Percentiles rank a stretch among this genome's conserved stretches.
These are phyloP conservation scores for Podospora anserina DNA, from an alignment of 495 filamentous ascomycete species.

Conservation along the genomic window DNA sequence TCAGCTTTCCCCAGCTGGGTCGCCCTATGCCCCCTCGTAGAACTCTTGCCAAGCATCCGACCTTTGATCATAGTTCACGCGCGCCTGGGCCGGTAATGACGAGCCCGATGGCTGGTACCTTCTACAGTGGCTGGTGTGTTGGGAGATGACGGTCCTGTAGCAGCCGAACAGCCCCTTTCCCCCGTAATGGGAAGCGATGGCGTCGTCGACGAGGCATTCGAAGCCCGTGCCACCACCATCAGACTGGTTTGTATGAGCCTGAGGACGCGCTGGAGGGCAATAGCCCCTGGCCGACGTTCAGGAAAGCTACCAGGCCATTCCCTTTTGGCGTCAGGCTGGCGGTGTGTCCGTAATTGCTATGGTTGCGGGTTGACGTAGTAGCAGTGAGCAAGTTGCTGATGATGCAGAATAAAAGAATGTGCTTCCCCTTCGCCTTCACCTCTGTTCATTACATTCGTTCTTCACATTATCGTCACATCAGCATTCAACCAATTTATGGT, in stretches of 20 bases:
- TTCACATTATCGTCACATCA: not conserved
- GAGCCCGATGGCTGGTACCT: not conserved
- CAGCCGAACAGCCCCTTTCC: not conserved
- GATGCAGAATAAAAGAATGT: not conserved
- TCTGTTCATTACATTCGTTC: not conserved
- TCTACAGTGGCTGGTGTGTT: not conserved
- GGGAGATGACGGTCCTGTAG: not conserved
- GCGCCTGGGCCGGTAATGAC: not conserved
- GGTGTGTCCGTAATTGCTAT: not conserved
- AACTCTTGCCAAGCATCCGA: not conserved
- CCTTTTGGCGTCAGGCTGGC: not conserved
- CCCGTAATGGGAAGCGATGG: not conserved
- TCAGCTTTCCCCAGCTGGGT: slow-evolving; percentile 1
- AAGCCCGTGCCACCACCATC: not conserved
- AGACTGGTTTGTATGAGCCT: not conserved
- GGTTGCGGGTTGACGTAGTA: not conserved
- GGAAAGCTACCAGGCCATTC: not conserved
- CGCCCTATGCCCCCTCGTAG: not conserved
- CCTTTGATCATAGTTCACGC: not conserved
- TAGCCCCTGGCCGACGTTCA: not conserved
- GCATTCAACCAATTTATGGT: not conserved
- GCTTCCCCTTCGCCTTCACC: not conserved
- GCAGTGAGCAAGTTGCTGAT: not conserved
- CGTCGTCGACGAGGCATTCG: not conserved
- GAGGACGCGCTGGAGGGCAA: not conserved